Conservation (phyloP, 192 early-diverging fungal genomes). For the Geranomyces michiganensis region DNA sequence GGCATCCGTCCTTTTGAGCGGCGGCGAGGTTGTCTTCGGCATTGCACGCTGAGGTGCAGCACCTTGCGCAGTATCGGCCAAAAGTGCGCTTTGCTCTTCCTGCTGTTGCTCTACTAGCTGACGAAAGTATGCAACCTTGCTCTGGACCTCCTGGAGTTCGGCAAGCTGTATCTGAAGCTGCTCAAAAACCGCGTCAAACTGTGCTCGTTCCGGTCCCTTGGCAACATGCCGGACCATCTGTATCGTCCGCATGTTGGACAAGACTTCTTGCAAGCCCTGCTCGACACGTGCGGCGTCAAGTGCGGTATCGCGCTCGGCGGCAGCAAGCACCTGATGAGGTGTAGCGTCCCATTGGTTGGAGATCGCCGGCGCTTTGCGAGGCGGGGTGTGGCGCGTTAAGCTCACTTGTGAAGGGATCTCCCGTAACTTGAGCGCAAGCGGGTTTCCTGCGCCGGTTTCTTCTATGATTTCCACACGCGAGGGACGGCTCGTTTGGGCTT, state of each 20-base stretch:
- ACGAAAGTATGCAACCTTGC: slow-evolving; percentile 1
- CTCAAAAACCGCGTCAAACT: slow-evolving; percentile 16
- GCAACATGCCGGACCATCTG: slow-evolving; percentile 9
- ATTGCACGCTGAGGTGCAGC: no score
- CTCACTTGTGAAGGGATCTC: neutral
- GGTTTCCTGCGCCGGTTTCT: neutral
- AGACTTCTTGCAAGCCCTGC: slow-evolving; percentile 21
- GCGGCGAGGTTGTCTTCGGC: no score
- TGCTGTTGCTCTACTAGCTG: neutral
- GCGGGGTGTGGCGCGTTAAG: no score
- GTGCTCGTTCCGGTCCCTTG: slow-evolving; percentile 8
- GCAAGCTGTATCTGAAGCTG: slow-evolving; percentile 14
- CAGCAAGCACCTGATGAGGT: neutral
- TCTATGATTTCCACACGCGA: neutral
- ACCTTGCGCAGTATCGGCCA: no score
- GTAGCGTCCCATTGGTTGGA: neutral
- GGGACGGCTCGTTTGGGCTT: neutral
- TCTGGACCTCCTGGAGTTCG: slow-evolving; percentile 23
- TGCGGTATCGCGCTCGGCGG: neutral
- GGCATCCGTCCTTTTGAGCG: no score
- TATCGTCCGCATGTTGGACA: slow-evolving; percentile 13
- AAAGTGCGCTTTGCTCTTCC: neutral
- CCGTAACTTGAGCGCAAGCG: neutral
- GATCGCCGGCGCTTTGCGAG: neutral
- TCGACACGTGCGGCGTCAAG: slow-evolving; percentile 13